Conservation (phyloP, 2,329 filamentous ascomycete genomes). For the Epichloe glyceriae region DNA sequence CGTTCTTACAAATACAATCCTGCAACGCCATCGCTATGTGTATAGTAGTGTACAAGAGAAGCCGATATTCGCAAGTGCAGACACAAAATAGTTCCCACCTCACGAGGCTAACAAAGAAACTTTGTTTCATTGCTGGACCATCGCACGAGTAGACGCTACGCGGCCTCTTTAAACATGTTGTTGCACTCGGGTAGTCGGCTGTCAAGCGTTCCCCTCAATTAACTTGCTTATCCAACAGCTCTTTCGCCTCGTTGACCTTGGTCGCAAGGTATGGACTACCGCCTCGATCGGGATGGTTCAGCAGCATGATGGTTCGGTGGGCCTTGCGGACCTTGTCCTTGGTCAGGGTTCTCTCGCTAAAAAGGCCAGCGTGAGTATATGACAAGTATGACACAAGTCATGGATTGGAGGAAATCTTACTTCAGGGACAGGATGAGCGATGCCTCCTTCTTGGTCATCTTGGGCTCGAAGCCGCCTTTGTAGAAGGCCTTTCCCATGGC, state of each 20-base stretch:
- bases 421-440: constrained; percentile 79
- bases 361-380: background rate
- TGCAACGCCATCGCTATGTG: constrained; percentile 32
- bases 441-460: constrained; percentile 88
- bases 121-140: too few relatives aligned
- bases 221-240: constrained; percentile 67
- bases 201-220: constrained; percentile 8
- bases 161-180: too few relatives aligned
- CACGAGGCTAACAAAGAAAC: too few relatives aligned
- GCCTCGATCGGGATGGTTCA: constrained; percentile 95
- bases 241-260: constrained; percentile 98
- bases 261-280: constrained; percentile 93
- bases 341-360: constrained; percentile 70
- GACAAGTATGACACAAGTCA: too few relatives aligned
- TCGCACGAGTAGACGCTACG: too few relatives aligned
- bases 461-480: constrained; percentile 94
- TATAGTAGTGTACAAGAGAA: constrained; percentile 23
- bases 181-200: background rate
- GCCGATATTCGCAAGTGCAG: background rate
- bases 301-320: constrained; percentile 87
- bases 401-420: constrained; percentile 34
- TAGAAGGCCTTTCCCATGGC: constrained; percentile 86
- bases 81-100: too few relatives aligned
- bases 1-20: constrained; percentile 14
- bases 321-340: constrained; percentile 94